Base-by-base conservation (phyloP, 1,139 yeast species). In the Yamadazyma songkhlaensis region DNA sequence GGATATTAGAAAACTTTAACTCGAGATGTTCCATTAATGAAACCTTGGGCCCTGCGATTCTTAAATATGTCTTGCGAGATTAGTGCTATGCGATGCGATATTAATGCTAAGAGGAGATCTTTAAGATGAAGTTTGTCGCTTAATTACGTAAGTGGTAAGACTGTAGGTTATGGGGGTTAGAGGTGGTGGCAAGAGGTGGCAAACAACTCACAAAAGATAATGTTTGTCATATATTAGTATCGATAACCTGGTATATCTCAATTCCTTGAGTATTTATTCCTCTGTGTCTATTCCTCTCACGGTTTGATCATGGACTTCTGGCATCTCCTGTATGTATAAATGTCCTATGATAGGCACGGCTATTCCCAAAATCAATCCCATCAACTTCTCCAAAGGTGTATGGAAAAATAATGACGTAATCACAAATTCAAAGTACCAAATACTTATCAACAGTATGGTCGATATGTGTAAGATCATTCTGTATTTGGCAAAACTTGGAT, bases 391-490 rank as follows among this genome's bases (percentile, higher is more conserved):
- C 3, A 58, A 28, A 1, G 72, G 36, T 0, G 87, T 79, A 51
- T 83, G 90, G 53, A 77, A 83, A 47, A 81, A 82, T 1, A 77
- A 47, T 3, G 84, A 67, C 0, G 90, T 83, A 5, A 81, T 59
- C 6, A 62, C 37, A 35, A 69, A 67, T 52, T 79, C 62, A n/a
- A 56, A 40, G 27, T 59, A 56, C 84, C 83, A 77, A 9, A 68
- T 46, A 2, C 43, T 15, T 9, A 51, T 25, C 22, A 44, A 29
- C 4, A 56, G 31, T 6, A 45, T 25, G 11, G 42, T 21, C 3
- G 42, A n/a, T 3, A 37, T 9, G 34, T 31, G 14, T 4, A 32
- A 11, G 9, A n/a, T 22, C 12, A 28, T 12, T 13, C 13, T 26
- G 17, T 11, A 26, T 12, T 17, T 17, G 20, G 6, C 6, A 17